Evolutionary conservation across 495 filamentous ascomycete species (phyloP), one percentile per base, ranked within the genome.

Genomic region (Neurospora discreta): DNA sequence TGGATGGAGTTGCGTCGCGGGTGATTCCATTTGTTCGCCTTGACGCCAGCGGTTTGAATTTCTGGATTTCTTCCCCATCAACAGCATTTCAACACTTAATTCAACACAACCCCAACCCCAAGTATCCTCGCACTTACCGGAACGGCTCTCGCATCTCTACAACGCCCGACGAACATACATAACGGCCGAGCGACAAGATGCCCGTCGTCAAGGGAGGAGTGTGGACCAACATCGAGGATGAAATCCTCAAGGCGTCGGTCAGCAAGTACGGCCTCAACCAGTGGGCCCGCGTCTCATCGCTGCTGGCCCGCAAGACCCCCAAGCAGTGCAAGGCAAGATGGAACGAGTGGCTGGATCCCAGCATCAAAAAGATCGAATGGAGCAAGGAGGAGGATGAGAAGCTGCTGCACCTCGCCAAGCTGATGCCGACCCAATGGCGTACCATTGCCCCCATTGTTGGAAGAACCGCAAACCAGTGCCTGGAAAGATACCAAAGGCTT

Each of bases 251-350:
- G 80, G 95, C 93, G 65, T 91, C 91, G 44, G 93, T 97, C 76
- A 96, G 93, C 74, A 98, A 98, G 82, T 98, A 97, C 84, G 94
- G 94, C 70, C 88, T 99, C 42, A 98, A 99, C 81, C 95, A 99
- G 83, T 99, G 95, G 95, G 95, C 96, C 78, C 95, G 95, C 79
- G 95, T 98, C 46, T 98, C 95, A 65, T 98, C 96, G 33, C 89
- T 99, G 44, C 90, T 99, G 78, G 95, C 95, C 78, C 91, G 96
- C 74, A 99, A 99, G 82, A 98, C 95, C 11, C 92, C 95, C 38
- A 99, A 99, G 82, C 96, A 98, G 83, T 98, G 95, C 87, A 98
- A 98, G 83, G 96, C 95, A 65, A 89, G 95, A 81, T 99, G 95
- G 95, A 87, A 90, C 73, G 96, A 99, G 88, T 99, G 95, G 95